phyloP scores from a whole-genome alignment of 768 basidiomycete genomes.

The Serendipita vermifera region DNA sequence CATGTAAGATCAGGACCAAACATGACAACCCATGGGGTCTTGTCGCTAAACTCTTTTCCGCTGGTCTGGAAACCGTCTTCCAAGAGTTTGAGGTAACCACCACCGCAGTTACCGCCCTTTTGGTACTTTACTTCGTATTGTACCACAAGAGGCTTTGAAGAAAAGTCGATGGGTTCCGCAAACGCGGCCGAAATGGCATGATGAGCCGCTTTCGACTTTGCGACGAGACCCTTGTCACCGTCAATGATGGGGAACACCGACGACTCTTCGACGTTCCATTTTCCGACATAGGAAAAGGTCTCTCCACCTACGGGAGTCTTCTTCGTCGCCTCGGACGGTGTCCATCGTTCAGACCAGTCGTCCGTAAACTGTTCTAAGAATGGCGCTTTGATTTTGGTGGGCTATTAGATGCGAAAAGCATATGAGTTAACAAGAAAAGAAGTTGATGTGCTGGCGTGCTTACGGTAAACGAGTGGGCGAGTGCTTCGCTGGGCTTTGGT shows the following conservation, averaged over 20 bases:
- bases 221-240: conserved; percentile 86
- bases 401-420: conserved; percentile 30
- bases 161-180: conserved; percentile 60
- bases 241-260: conserved; percentile 51
- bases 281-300: conserved; percentile 93
- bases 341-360: conserved; percentile 87
- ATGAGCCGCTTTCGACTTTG: conserved; percentile 93
- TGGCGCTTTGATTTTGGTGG: conserved; percentile 65
- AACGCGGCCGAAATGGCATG: conserved; percentile 98
- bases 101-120: conserved; percentile 97
- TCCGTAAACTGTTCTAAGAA: conserved; percentile 96
- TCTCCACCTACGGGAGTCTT: conserved; percentile 93
- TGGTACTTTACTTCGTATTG: conserved; percentile 99
- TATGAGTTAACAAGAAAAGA: neutral
- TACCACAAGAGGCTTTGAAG: conserved; percentile 75
- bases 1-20: conserved; percentile 94
- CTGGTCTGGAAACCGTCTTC: conserved; percentile 88
- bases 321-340: conserved; percentile 93
- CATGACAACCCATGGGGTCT: conserved; percentile 92
- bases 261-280: conserved; percentile 93
- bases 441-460: neutral
- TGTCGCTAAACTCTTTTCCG: conserved; percentile 86
- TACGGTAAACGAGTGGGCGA: conserved; percentile 7
- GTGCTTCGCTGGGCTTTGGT: conserved; percentile 1
- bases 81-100: conserved; percentile 95